phyloP scores from a whole-genome alignment of 495 filamentous ascomycete genomes.

The Lasiosphaeris hirsuta region DNA sequence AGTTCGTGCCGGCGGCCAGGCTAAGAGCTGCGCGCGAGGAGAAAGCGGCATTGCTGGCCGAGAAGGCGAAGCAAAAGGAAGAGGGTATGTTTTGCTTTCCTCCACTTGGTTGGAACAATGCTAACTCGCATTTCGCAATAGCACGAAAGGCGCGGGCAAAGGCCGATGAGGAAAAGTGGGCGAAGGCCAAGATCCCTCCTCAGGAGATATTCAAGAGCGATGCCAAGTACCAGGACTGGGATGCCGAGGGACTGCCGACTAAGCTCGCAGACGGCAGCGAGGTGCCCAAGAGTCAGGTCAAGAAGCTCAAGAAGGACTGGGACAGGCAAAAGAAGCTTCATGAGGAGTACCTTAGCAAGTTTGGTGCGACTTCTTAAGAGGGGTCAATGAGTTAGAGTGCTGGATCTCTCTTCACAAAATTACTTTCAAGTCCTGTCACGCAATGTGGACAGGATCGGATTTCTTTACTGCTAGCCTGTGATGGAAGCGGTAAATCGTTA shows the following conservation, averaged over 20 bases:
- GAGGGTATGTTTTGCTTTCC: conserved; percentile 42
- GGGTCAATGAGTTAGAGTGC: not conserved
- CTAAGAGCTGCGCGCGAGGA: conserved; percentile 70
- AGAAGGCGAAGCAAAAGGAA: conserved; percentile 56
- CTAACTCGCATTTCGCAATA: conserved; percentile 7
- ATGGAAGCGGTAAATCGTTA: no score
- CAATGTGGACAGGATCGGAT: no score
- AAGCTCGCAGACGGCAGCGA: conserved; percentile 73
- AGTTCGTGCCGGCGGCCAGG: conserved; percentile 69
- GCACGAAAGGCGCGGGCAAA: conserved; percentile 51
- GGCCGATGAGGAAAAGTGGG: conserved; percentile 51
- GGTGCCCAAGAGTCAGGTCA: conserved; percentile 72
- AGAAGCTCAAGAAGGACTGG: conserved; percentile 90
- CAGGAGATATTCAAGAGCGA: conserved; percentile 70
- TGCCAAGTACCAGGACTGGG: conserved; percentile 74
- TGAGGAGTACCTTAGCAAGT: conserved; percentile 49
- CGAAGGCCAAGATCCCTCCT: conserved; percentile 68
- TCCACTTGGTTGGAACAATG: conserved; percentile 26
- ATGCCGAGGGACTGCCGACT: conserved; percentile 79
- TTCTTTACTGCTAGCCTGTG: no score
- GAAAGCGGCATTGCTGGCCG: conserved; percentile 55
- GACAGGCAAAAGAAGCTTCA: conserved; percentile 87
- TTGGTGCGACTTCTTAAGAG: conserved; percentile 11
- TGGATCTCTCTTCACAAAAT: not conserved
- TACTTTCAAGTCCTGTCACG: no score